phyloP scores from a whole-genome alignment of 805 yeast species.

The Barnettozyma vustinii region DNA sequence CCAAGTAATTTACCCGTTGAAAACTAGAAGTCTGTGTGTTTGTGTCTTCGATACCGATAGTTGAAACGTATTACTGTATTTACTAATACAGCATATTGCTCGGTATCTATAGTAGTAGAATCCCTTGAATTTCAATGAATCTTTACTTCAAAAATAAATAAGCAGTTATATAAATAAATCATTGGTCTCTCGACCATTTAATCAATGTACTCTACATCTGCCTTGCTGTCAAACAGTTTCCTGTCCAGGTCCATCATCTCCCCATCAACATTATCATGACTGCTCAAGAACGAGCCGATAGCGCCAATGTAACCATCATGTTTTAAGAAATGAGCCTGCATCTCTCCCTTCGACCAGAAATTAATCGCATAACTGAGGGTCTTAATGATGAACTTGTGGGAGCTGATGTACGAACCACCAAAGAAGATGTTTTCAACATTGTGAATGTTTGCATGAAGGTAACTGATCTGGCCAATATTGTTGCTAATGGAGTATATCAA shows the following conservation, averaged over 20 bases:
- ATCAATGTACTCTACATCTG: constrained; percentile 1
- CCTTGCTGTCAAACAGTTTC: neutral
- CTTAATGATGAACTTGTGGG: constrained; percentile 92
- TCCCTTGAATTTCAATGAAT: too few relatives aligned
- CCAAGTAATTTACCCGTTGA: too few relatives aligned
- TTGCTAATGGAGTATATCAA: constrained; percentile 84
- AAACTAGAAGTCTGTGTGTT: too few relatives aligned
- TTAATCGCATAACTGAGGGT: constrained; percentile 89
- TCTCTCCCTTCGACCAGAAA: constrained; percentile 91
- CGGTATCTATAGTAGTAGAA: too few relatives aligned
- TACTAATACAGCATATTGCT: too few relatives aligned
- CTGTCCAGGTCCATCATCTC: neutral
- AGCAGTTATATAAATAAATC: neutral
- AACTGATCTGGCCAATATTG: constrained; percentile 95
- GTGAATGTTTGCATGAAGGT: constrained; percentile 85
- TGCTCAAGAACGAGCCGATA: constrained; percentile 82
- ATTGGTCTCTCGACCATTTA: too few relatives aligned
- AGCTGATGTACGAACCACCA: constrained; percentile 94
- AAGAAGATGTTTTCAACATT: constrained; percentile 82
- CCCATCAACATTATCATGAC: constrained; percentile 21
- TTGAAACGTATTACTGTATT: too few relatives aligned
- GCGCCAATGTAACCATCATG: constrained; percentile 97
- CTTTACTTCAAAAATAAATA: neutral
- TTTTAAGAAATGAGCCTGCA: constrained; percentile 86
- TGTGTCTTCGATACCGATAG: too few relatives aligned